Evolutionary conservation across 345 rosid species (phyloP), one percentile per base, ranked within the genome.

Genomic region (Nephelium lappaceum): DNA sequence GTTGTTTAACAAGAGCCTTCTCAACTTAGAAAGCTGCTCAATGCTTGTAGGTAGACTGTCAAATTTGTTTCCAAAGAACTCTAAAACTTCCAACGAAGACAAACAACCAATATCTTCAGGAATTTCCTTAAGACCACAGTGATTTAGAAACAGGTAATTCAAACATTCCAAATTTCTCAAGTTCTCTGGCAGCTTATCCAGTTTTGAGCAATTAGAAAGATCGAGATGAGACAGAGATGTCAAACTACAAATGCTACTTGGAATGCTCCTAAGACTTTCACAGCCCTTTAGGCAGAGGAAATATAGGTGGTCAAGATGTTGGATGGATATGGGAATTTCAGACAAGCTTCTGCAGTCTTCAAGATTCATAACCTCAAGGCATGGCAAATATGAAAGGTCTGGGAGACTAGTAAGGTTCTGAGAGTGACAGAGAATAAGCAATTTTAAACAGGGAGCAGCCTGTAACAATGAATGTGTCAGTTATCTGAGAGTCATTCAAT

Each of bases 301-400:
- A 10, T 27, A 57, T 7, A 85, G 81, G 47, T 41, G 58, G 12
- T 80, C 67, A 15, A 78, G 84, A 38, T 5, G 12, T 51, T 77
- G 82, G 41, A 84, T 11, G 0, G 91, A 81, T 10, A 80, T 61
- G 5, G 80, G 84, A 51, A 88, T 67, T 39, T 83, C 83, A 51
- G 19, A 39, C 43, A 86, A 78, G 14, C 23, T 81, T 19, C 36
- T 19, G 71, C 85, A 82, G 31, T 60, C 76, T 43, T 60, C 53
- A 57, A 86, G 88, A 66, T 25, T 55, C n/a, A 87, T 69, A 64
- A 64, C 63, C 84, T 77, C 47, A 43, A 87, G 85, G 62, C 67
- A 67, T 6, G 80, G 86, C 6, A 61, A 42, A 0, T 63, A n/a
- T 4, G 83, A 64, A 71, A 84, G 61, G 75, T 78, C 82, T 0